phyloP scores from a whole-genome alignment of 2,329 filamentous ascomycete species.

The Monilinia vaccinii-corymbosi region DNA sequence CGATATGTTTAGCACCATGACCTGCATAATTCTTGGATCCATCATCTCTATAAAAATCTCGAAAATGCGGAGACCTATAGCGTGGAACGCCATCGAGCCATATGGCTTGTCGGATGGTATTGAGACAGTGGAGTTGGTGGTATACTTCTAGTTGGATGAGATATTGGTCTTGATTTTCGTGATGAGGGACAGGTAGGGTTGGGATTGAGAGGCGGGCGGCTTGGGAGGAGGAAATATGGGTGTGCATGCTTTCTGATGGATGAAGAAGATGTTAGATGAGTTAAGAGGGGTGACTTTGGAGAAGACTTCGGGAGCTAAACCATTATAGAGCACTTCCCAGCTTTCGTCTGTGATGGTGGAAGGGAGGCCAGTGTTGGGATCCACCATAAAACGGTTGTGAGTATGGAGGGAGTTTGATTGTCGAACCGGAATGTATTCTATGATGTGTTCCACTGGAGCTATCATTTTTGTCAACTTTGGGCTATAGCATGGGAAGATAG shows the following conservation, averaged over 20 bases:
- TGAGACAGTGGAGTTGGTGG: not conserved
- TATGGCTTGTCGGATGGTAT: conserved; percentile 2
- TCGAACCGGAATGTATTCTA: not conserved
- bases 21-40: not conserved
- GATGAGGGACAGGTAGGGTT: not conserved
- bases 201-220: not conserved
- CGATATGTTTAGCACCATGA: conserved; percentile 3
- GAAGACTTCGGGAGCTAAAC: not conserved
- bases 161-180: not conserved
- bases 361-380: not conserved
- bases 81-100: not conserved
- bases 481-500: not conserved
- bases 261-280: not conserved
- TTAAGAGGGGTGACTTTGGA: not conserved
- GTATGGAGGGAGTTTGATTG: not conserved
- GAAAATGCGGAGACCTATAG: not conserved
- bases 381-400: not conserved
- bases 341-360: not conserved
- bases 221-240: not conserved
- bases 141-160: not conserved
- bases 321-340: conserved; percentile 1
- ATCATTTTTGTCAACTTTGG: not conserved
- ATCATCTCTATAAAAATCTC: not conserved
- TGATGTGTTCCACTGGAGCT: conserved; percentile 1
- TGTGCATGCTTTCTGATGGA: conserved; percentile 2